Evolutionary conservation across 2,329 filamentous ascomycete species (phyloP), one percentile per base, ranked within the genome.

Genomic region (Penicillium digitatum): DNA sequence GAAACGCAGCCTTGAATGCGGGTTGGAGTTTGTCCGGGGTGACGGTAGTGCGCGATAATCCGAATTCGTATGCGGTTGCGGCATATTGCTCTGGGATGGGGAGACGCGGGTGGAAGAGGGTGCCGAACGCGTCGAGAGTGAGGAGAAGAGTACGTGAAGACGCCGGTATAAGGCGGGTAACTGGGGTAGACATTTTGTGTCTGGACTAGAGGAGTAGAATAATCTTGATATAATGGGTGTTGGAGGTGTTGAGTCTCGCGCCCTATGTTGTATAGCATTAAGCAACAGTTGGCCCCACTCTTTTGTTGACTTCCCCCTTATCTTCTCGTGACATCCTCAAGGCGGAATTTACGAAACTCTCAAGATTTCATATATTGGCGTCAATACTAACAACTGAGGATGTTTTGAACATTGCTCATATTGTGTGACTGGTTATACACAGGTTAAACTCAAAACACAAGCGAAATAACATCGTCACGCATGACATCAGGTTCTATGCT

Each of bases 91-190:
- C 62, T 7, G 71, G 64, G 31, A 78, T 62, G 1, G 76, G 69
- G 3, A 62, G 59, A 53, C 71, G 70, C 0, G 76, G 76, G 48
- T 73, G 61, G 61, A 78, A 78, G 45, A 79, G 57, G 3, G 76
- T 79, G 22, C 69, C 72, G 54, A 78, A 76, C 32, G 76, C 76
- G 62, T 79, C 76, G 38, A 78, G 63, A 32, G 76, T 78, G 20
- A 78, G 65, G 32, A 78, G 70, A 26, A 78, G 71, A 11, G 59
- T 66, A 3, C 66, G 65, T 10, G 49, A 29, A n/a, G 24, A 27
- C 22, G 24, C 14, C 3, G 46, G 26, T 31, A 50, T 18, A 32
- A 24, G 12, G 8, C 43, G 46, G 20, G 18, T 3, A 4, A 29
- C 5, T 31, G 26, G 14, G 10, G 5, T 4, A 7, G 24, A 6